Percentiles rank a stretch among this genome's conserved stretches.
Conservation (phyloP, 2,329 filamentous ascomycete species). For the Claviceps sp. region DNA sequence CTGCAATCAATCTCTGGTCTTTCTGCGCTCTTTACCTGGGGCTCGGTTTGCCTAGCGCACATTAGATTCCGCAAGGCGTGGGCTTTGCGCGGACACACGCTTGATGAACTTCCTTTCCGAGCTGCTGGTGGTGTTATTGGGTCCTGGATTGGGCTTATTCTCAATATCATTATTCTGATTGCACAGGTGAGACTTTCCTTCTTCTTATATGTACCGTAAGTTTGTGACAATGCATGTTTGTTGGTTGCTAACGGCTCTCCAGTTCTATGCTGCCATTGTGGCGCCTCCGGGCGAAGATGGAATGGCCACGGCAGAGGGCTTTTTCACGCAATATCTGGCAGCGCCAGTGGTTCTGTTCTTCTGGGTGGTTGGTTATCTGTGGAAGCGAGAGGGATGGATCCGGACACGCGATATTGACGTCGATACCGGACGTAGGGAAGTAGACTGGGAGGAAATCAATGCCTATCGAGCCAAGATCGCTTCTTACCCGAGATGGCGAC, state of each 20-base stretch:
- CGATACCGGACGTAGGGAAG: conserved; percentile 50
- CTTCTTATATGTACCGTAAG: neutral
- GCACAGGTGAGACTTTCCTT: conserved; percentile 30
- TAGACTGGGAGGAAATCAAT: conserved; percentile 53
- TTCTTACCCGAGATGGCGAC: conserved; percentile 38
- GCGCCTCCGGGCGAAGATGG: conserved; percentile 18
- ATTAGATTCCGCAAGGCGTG: conserved; percentile 52
- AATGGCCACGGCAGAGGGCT: conserved; percentile 30
- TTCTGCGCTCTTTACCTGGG: conserved; percentile 50
- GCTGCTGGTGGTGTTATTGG: conserved; percentile 48
- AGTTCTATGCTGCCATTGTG: conserved; percentile 36
- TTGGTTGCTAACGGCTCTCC: neutral
- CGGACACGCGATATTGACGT: conserved; percentile 49
- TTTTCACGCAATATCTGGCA: conserved; percentile 43
- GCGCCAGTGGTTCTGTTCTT: conserved; percentile 41
- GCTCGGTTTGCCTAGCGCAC: conserved; percentile 48
- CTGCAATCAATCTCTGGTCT: conserved; percentile 49
- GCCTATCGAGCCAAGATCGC: conserved; percentile 36
- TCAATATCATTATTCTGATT: conserved; percentile 42
- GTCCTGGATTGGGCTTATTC: conserved; percentile 46
- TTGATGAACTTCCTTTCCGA: conserved; percentile 53
- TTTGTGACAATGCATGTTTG: neutral
- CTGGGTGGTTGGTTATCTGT: conserved; percentile 45
- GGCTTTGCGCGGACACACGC: conserved; percentile 41
- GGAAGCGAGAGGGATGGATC: conserved; percentile 52